Percentiles rank a stretch among this genome's conserved stretches.
Evolutionary conservation across 2,329 filamentous ascomycete genomes (phyloP).

Genomic region (Aschersonia sp.): DNA sequence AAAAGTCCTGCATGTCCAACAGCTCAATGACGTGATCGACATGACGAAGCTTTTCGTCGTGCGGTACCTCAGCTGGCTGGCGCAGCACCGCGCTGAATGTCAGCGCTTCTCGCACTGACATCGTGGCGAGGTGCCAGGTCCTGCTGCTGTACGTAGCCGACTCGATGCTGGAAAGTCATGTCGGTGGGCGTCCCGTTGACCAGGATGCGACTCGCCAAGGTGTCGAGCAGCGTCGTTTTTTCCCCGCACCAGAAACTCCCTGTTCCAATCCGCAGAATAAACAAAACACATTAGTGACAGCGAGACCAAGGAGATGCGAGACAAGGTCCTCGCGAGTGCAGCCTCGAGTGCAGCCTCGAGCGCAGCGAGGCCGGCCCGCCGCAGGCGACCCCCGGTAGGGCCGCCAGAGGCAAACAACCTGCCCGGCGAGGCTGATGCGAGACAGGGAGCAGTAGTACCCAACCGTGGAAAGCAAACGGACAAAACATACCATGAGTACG

Average conservation of each 20-base stretch:
- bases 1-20: no score
- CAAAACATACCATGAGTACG: not conserved
- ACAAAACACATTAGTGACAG: not conserved
- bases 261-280: not conserved
- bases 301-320: not conserved
- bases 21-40: no score
- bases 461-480: no score
- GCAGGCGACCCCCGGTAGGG: no score
- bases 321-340: not conserved
- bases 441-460: no score
- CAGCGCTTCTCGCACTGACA: conserved; percentile 20
- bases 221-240: conserved; percentile 52
- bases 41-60: no score
- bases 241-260: conserved; percentile 12
- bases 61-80: conserved; percentile 3
- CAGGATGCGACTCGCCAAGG: conserved; percentile 51
- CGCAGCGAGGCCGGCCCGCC: no score
- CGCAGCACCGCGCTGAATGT: conserved; percentile 7
- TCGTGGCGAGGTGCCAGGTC: conserved; percentile 29
- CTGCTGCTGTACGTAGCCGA: conserved; percentile 56
- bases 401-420: no score
- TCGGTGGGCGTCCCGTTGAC: conserved; percentile 55
- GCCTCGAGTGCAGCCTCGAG: no score
- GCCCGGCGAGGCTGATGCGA: no score
- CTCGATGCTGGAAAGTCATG: conserved; percentile 55